Percentiles rank a stretch among this genome's conserved stretches.
These are phyloP conservation scores for Sicyos edulis DNA, from an alignment of 306 rosid species.

Conservation along the genomic window DNA sequence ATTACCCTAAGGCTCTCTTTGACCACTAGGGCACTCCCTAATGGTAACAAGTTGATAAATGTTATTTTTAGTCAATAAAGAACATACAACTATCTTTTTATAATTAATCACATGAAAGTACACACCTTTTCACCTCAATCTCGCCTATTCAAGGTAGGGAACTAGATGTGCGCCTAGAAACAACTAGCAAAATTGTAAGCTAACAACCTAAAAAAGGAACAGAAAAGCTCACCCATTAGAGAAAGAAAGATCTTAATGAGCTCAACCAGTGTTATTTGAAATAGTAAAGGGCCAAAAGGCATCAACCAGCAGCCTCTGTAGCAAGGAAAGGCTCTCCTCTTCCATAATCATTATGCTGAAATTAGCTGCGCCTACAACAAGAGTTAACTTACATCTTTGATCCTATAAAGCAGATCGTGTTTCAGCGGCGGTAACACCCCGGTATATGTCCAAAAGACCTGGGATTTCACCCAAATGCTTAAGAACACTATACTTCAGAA, in stretches of 20 bases:
- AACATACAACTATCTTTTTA: no score
- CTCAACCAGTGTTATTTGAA: background rate
- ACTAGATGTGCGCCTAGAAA: no score
- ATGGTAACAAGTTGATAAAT: no score
- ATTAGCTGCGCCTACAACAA: background rate
- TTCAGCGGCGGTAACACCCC: background rate
- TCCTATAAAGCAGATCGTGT: background rate
- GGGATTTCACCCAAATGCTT: constrained; percentile 21
- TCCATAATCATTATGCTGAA: background rate
- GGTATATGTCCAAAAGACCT: constrained; percentile 17
- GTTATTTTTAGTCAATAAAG: no score
- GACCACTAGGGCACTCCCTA: no score
- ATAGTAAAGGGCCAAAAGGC: background rate
- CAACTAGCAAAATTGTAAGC: background rate
- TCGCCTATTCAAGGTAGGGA: no score
- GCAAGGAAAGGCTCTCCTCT: background rate
- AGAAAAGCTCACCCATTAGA: background rate
- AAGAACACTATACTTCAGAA: constrained; percentile 2
- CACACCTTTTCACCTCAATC: no score
- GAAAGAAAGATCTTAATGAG: background rate
- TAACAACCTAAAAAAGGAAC: background rate
- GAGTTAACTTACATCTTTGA: background rate
- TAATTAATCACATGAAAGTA: no score
- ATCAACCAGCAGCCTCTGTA: background rate
- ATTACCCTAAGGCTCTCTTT: no score